Evolutionary conservation across 2,329 filamentous ascomycete species (phyloP).

Genomic region (Fusarium kyushuense): DNA sequence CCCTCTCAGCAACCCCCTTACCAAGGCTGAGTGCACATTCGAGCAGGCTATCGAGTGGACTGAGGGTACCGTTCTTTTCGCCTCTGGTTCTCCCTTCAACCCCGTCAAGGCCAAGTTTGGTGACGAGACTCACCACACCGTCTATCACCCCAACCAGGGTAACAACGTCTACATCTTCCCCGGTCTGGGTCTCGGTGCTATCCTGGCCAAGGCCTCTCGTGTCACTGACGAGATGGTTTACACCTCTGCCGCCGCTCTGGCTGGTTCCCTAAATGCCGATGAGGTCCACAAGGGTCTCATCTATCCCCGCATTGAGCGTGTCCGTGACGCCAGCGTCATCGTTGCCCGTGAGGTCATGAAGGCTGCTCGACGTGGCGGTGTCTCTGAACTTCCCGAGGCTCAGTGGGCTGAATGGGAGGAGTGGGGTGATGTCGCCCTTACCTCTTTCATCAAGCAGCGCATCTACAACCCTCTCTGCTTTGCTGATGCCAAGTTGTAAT

Average conservation of each 20-base stretch:
- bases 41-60: conserved; percentile 93
- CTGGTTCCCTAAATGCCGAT: conserved; percentile 80
- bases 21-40: conserved; percentile 97
- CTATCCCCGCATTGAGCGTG: conserved; percentile 91
- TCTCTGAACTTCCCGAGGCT: conserved; percentile 75
- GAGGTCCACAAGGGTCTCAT: conserved; percentile 87
- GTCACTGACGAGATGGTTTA: conserved; percentile 98
- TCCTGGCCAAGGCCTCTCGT: conserved; percentile 86
- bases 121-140: conserved; percentile 67
- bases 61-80: conserved; percentile 91
- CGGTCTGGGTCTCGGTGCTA: conserved; percentile 91
- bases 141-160: conserved; percentile 84
- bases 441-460: conserved; percentile 68
- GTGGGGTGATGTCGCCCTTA: conserved; percentile 74
- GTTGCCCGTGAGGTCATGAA: conserved; percentile 95
- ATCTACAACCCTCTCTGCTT: conserved; percentile 70
- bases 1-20: conserved; percentile 94
- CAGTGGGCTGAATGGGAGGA: conserved; percentile 80
- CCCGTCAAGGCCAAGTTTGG: conserved; percentile 73
- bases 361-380: conserved; percentile 83
- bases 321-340: conserved; percentile 87
- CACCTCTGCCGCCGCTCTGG: conserved; percentile 85
- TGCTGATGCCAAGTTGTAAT: conserved; percentile 53
- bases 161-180: conserved; percentile 96
- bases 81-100: conserved; percentile 92